Evolutionary conservation across 257 asterid genomes (phyloP).

Genomic region (Echium plantagineum): DNA sequence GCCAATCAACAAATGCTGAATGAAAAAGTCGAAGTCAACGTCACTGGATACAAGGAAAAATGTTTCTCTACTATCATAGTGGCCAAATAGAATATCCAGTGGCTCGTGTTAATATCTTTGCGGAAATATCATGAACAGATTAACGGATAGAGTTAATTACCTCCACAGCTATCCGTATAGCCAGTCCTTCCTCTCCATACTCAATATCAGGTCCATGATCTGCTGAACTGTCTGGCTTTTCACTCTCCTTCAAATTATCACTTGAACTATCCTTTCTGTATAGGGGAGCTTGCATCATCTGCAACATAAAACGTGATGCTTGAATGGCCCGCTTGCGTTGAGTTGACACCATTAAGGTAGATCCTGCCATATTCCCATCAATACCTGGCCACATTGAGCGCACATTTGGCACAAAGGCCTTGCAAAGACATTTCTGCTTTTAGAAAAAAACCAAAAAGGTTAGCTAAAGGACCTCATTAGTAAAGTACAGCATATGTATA

Average conservation of each 20-base stretch:
- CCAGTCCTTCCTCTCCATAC: slow-evolving; percentile 91
- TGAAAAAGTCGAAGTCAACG: too few relatives aligned
- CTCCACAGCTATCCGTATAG: slow-evolving; percentile 72
- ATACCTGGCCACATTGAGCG: slow-evolving; percentile 93
- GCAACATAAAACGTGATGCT: slow-evolving; percentile 92
- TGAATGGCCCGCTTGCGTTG: slow-evolving; percentile 84
- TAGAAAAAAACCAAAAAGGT: slow-evolving; percentile 2
- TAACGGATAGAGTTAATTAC: slow-evolving; percentile 25
- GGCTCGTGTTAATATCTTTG: too few relatives aligned
- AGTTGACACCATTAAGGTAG: slow-evolving; percentile 48
- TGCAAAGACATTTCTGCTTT: slow-evolving; percentile 66
- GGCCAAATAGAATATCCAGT: too few relatives aligned
- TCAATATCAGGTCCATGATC: slow-evolving; percentile 35
- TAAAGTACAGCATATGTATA: neutral
- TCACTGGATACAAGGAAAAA: too few relatives aligned
- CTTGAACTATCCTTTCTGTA: slow-evolving; percentile 31
- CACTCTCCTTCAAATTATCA: slow-evolving; percentile 21
- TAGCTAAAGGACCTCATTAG: neutral
- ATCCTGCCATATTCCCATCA: slow-evolving; percentile 46
- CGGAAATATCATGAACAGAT: neutral
- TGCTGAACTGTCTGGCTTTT: slow-evolving; percentile 19
- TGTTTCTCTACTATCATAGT: neutral
- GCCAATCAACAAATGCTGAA: too few relatives aligned
- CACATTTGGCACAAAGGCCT: slow-evolving; percentile 69
- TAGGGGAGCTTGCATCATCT: slow-evolving; percentile 84